These are phyloP conservation scores for Rugonectria rugulosa DNA, from an alignment of 2,329 filamentous ascomycete species.

Conservation along the genomic window DNA sequence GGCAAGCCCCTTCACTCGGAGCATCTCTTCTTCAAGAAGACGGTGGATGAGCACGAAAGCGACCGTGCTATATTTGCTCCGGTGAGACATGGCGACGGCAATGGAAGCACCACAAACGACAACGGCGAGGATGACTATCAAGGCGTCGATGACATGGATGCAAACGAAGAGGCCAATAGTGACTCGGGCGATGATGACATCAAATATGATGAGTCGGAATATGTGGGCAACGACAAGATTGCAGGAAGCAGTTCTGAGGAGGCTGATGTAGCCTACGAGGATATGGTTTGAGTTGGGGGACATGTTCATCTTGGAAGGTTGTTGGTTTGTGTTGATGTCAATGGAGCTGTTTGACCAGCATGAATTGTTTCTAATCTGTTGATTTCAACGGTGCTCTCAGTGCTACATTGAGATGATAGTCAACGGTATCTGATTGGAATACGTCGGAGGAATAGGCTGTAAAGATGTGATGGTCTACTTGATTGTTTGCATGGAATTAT, in stretches of 20 bases:
- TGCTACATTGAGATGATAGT: no score
- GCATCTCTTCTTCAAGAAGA: slow-evolving; percentile 60
- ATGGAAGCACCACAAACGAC: slow-evolving; percentile 6
- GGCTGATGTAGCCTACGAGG: neutral
- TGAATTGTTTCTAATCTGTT: no score
- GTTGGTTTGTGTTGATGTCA: no score
- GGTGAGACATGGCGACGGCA: slow-evolving; percentile 1
- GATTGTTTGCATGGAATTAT: no score
- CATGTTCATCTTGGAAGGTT: no score
- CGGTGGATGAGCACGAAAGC: neutral
- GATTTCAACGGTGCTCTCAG: no score
- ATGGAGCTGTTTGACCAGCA: no score
- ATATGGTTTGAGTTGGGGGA: neutral
- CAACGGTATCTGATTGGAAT: no score
- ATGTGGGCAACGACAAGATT: slow-evolving; percentile 22
- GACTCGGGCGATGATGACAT: slow-evolving; percentile 31
- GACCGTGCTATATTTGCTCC: slow-evolving; percentile 17
- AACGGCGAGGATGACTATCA: slow-evolving; percentile 29
- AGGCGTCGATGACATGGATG: slow-evolving; percentile 39
- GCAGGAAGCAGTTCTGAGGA: neutral
- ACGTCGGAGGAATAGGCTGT: no score
- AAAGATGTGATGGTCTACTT: no score
- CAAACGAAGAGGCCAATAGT: slow-evolving; percentile 30
- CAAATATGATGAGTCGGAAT: slow-evolving; percentile 36
- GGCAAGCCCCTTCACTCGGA: slow-evolving; percentile 55